phyloP scores from a whole-genome alignment of 768 basidiomycete species.

The Auricularia sp. region DNA sequence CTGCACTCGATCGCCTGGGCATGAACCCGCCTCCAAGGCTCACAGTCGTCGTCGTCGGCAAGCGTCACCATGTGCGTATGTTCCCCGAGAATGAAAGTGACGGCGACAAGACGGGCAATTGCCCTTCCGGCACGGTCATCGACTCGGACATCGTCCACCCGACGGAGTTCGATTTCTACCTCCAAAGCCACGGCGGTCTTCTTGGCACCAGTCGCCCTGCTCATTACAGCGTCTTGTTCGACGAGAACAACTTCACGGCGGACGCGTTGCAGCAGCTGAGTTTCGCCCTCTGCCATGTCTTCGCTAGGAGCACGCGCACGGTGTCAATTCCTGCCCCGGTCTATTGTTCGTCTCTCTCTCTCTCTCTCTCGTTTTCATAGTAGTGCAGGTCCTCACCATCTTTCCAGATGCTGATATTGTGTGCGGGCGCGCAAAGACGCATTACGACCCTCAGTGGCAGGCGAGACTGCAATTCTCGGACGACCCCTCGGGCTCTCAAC shows the following conservation, averaged over 20 bases:
- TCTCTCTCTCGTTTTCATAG: neutral
- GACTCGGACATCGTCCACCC: constrained; percentile 63
- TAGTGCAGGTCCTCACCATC: neutral
- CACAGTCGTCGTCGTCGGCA: constrained; percentile 72
- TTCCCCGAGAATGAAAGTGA: constrained; percentile 39
- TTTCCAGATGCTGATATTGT: constrained; percentile 3
- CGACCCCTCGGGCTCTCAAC: neutral
- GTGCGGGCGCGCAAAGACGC: constrained; percentile 6
- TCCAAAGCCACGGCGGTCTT: constrained; percentile 68
- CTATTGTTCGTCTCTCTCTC: constrained; percentile 45
- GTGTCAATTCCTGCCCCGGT: constrained; percentile 79
- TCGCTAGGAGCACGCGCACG: constrained; percentile 68
- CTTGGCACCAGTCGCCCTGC: constrained; percentile 66
- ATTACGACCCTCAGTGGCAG: constrained; percentile 3
- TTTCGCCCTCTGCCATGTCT: constrained; percentile 72
- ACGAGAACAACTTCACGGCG: constrained; percentile 56
- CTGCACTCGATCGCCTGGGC: constrained; percentile 47
- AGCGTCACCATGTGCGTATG: constrained; percentile 58
- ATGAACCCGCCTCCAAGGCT: constrained; percentile 47
- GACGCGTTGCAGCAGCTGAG: constrained; percentile 62
- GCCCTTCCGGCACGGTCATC: constrained; percentile 68
- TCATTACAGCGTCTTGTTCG: constrained; percentile 41
- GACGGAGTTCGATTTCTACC: constrained; percentile 66
- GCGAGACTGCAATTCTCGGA: neutral
- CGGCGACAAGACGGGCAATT: constrained; percentile 61